Evolutionary conservation across 257 asterid species (phyloP).

Genomic region (Ajuga chamaepitys): DNA sequence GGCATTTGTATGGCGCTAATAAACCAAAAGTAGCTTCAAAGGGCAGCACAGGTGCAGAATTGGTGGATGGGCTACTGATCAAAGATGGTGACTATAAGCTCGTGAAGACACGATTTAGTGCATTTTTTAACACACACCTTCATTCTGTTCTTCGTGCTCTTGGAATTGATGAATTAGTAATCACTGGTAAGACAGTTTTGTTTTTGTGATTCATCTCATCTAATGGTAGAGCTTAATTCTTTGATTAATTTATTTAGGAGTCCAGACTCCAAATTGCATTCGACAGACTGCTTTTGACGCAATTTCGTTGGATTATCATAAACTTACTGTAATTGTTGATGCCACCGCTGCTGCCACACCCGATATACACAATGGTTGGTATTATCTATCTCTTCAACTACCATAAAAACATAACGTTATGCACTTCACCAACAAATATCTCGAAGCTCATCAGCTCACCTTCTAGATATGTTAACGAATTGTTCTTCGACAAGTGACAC

Average conservation of each 20-base stretch:
- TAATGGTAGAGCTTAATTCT: too few species aligned
- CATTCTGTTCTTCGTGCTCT: conserved; percentile 64
- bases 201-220: too few species aligned
- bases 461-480: not conserved
- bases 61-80: conserved; percentile 68
- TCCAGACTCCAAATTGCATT: conserved; percentile 91
- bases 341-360: conserved; percentile 90
- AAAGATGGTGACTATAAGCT: conserved; percentile 76
- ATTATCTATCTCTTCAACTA: too few species aligned
- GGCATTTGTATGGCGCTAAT: conserved; percentile 47
- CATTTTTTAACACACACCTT: conserved; percentile 80
- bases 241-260: conserved; percentile 65
- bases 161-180: conserved; percentile 42
- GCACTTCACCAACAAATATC: too few species aligned
- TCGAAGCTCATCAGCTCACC: not conserved
- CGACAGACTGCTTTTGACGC: conserved; percentile 88
- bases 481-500: too few species aligned
- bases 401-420: too few species aligned
- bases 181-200: conserved; percentile 38
- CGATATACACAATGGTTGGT: conserved; percentile 73
- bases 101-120: conserved; percentile 86
- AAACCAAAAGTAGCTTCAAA: conserved; percentile 63
- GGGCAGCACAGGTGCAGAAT: conserved; percentile 76
- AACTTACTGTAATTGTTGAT: conserved; percentile 56
- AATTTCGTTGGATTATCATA: conserved; percentile 59